Conservation (phyloP, 495 filamentous ascomycete genomes). For the Aspergillus mulundensis region DNA sequence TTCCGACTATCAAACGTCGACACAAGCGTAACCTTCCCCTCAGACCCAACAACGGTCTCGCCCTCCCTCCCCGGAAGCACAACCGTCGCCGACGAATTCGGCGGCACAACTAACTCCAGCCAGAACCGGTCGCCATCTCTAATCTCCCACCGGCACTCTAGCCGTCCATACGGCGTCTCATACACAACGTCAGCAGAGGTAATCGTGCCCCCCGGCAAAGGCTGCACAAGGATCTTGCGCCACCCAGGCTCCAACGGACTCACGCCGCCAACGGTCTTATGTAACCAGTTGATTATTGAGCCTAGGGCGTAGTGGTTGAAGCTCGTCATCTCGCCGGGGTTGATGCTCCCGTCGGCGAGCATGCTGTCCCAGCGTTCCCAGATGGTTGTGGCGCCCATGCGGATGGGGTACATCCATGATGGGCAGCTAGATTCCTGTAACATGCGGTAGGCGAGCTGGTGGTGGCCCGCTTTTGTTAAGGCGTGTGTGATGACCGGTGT, state of each 20-base stretch:
- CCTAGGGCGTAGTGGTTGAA: slow-evolving; percentile 49
- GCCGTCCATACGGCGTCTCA: slow-evolving; percentile 26
- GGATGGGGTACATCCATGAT: slow-evolving; percentile 52
- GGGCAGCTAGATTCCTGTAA: slow-evolving; percentile 37
- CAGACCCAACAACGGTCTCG: too few species aligned
- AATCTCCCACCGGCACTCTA: slow-evolving; percentile 24
- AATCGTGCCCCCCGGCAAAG: slow-evolving; percentile 24
- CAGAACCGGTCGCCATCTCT: slow-evolving; percentile 11
- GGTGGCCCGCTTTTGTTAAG: slow-evolving; percentile 35
- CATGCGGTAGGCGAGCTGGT: slow-evolving; percentile 35
- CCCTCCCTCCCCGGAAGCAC: slow-evolving; percentile 20
- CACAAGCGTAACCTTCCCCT: background rate
- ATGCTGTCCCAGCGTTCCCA: slow-evolving; percentile 59
- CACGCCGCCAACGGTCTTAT: slow-evolving; percentile 26
- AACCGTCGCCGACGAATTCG: slow-evolving; percentile 23
- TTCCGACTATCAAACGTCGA: background rate
- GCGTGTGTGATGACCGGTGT: slow-evolving; percentile 47
- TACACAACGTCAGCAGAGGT: slow-evolving; percentile 20
- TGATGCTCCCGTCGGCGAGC: slow-evolving; percentile 47
- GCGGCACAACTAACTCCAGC: slow-evolving; percentile 27
- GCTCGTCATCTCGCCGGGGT: slow-evolving; percentile 48
- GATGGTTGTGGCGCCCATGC: slow-evolving; percentile 49
- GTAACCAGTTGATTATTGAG: slow-evolving; percentile 33
- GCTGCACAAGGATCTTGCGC: slow-evolving; percentile 22
- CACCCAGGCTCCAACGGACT: slow-evolving; percentile 24